Evolutionary conservation across 768 basidiomycete species (phyloP), one percentile per base, ranked within the genome.

Genomic region (Mycena indigotica): DNA sequence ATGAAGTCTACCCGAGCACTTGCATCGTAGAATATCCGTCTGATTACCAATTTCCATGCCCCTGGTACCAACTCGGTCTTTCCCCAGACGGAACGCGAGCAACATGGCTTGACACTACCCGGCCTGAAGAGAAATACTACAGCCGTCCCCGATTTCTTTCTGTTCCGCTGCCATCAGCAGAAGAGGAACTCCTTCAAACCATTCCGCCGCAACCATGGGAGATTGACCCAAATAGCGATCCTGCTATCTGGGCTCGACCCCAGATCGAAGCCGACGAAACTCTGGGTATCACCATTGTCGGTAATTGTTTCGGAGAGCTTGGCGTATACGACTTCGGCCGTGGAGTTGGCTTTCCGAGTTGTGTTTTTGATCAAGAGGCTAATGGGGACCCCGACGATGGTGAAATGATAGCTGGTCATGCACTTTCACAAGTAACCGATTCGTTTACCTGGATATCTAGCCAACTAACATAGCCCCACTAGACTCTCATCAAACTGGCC

Each of bases 301-400:
- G 62, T 1, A 63, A 63, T 28, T 52, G 55, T 24, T 60, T 63
- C 28, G 62, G 58, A 5, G 58, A 63, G 28, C 46, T 63, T 1
- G 58, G 58, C 5, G 49, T 62, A 28, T 62, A 54, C 23, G 56
- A 62, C 41, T 50, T 23, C 5, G 48, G 53, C 16, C 6, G 6
- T 0, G 13, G 50, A 38, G 12, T 38, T 10, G 12, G 12, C 12
- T 38, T 38, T 38, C 35, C 35, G 35, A 38, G 35, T n/a, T 10
- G 10, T 38, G 12, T 38, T n/a, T 10, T 38, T 38, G n/a, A n/a
- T n/a, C n/a, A n/a, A n/a, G n/a, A n/a, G n/a, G n/a, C n/a, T n/a
- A n/a, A n/a, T n/a, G n/a, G n/a, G n/a, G 35, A 10, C 35, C 35
- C 35, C n/a, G 12, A 38, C 10, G 35, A 38, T 38, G 35, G 10